These are phyloP conservation scores for Talaromyces verruculosus DNA, from an alignment of 2,329 filamentous ascomycete genomes.

Conservation along the genomic window DNA sequence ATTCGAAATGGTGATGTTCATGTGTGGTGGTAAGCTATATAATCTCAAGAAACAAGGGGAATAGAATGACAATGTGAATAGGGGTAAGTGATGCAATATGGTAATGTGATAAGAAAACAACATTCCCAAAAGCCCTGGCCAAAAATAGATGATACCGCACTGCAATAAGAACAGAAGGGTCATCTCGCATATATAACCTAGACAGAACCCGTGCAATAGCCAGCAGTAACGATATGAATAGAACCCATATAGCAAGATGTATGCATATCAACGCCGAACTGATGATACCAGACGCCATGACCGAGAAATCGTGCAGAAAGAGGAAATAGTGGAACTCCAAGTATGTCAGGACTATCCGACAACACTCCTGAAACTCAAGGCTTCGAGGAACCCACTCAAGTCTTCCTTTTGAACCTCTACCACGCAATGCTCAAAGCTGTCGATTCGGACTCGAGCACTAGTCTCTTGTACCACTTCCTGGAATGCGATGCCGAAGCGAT, in stretches of 20 bases:
- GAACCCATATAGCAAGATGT: conserved; percentile 1
- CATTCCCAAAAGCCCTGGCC: background rate
- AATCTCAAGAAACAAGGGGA: background rate
- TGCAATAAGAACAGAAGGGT: background rate
- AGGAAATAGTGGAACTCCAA: background rate
- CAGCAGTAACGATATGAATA: conserved; percentile 1
- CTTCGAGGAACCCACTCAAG: conserved; percentile 83
- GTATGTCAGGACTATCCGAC: conserved; percentile 51
- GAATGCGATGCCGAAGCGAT: conserved; percentile 92
- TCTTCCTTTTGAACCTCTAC: conserved; percentile 98
- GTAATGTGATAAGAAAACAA: background rate
- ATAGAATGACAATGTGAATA: background rate
- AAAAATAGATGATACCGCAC: background rate
- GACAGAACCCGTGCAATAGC: background rate
- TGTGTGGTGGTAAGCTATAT: background rate
- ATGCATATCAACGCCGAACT: conserved; percentile 14
- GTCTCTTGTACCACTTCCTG: conserved; percentile 93
- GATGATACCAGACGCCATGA: conserved; percentile 11
- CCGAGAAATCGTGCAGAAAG: background rate
- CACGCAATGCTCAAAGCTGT: conserved; percentile 96
- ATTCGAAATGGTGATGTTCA: background rate
- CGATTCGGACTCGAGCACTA: conserved; percentile 82
- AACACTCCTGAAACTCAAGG: conserved; percentile 86
- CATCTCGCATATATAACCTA: conserved; percentile 7
- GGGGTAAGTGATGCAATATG: background rate